A percentile compares a stretch with the other conserved stretches of the same genome.
Evolutionary conservation across 169 alveolate genomes (phyloP).

Genomic region (Eimeria falciformis): DNA sequence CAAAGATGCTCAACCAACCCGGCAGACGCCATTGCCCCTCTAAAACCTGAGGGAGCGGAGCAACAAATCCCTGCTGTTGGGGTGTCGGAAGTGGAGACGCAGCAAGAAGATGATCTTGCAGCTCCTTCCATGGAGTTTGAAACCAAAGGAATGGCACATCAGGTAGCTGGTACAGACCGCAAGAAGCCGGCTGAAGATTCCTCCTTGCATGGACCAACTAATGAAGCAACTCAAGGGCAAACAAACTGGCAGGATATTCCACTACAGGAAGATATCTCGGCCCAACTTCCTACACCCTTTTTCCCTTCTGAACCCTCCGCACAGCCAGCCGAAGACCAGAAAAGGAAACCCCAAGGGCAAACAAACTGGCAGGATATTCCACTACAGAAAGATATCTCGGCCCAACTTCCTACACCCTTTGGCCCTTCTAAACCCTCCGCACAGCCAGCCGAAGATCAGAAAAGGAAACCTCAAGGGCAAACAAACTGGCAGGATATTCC

Average conservation of each 20-base stretch:
- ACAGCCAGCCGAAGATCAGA: not conserved
- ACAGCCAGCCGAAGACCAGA: not conserved
- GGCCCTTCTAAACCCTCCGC: not conserved
- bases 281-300: no score
- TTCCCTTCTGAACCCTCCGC: not conserved
- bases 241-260: not conserved
- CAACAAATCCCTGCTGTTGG: no score
- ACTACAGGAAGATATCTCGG: no score
- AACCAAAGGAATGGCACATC: conserved; percentile 37
- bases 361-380: not conserved
- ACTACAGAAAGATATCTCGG: no score
- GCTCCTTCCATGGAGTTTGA: not conserved
- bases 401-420: no score
- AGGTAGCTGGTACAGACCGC: conserved; percentile 39
- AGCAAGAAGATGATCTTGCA: not conserved
- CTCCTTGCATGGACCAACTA: not conserved
- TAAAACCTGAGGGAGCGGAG: not conserved
- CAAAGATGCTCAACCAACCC: conserved; percentile 17
- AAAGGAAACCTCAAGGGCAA: not conserved
- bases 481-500: not conserved
- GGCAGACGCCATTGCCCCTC: not conserved
- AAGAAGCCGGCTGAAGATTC: not conserved
- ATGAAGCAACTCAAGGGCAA: not conserved
- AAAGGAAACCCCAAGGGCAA: not conserved
- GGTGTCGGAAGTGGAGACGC: not conserved